Evolutionary conservation across 2,329 filamentous ascomycete species (phyloP).

Genomic region (Aspergillus neotritici): DNA sequence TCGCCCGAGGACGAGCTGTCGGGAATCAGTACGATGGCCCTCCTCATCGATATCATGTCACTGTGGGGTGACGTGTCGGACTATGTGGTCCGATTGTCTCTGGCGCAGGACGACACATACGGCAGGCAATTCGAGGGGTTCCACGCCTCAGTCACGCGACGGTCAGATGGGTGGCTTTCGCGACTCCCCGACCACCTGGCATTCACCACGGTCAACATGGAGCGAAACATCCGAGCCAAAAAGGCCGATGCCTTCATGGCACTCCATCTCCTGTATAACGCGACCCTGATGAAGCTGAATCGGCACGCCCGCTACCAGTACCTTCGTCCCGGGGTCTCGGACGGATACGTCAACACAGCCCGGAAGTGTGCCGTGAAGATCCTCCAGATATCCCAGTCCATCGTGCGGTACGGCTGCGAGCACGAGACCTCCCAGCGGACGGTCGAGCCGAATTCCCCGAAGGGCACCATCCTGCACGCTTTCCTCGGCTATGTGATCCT

Average conservation of each 20-base stretch:
- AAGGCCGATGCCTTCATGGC: constrained; percentile 57
- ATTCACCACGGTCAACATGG: constrained; percentile 54
- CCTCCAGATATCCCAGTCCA: constrained; percentile 39
- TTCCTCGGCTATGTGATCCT: constrained; percentile 59
- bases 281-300: constrained; percentile 59
- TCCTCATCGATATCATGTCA: constrained; percentile 57
- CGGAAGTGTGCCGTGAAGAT: constrained; percentile 50
- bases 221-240: constrained; percentile 48
- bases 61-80: constrained; percentile 62
- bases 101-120: constrained; percentile 42
- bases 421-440: constrained; percentile 15
- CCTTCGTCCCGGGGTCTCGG: constrained; percentile 38
- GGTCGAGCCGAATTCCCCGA: constrained; percentile 16
- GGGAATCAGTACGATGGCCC: constrained; percentile 50
- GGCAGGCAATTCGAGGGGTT: constrained; percentile 46
- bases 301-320: constrained; percentile 50
- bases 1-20: constrained; percentile 35
- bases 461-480: constrained; percentile 50
- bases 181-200: constrained; percentile 52
- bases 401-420: constrained; percentile 21
- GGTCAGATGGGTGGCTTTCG: constrained; percentile 54
- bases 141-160: constrained; percentile 48
- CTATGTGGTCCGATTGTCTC: constrained; percentile 51
- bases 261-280: constrained; percentile 63
- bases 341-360: constrained; percentile 46